These are phyloP conservation scores for Alternaria ethzedia DNA, from an alignment of 2,329 filamentous ascomycete species.

Conservation along the genomic window DNA sequence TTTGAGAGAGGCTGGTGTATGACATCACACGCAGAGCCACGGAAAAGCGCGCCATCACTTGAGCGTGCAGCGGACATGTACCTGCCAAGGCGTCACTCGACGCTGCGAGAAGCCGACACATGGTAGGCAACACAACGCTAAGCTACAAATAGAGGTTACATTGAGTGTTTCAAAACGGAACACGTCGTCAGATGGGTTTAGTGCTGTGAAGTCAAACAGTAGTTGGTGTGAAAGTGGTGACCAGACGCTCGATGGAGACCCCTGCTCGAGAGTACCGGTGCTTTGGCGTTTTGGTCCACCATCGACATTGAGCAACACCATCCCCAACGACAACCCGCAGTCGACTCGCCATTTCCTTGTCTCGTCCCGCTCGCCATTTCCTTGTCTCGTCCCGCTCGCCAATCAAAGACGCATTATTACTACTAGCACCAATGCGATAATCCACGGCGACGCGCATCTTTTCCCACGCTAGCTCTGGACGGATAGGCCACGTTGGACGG, in stretches of 20 bases:
- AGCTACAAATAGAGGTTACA: not conserved
- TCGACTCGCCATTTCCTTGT: constrained; percentile 4
- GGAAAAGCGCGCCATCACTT: constrained; percentile 23
- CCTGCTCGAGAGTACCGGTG: constrained; percentile 23
- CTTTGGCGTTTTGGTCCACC: constrained; percentile 31
- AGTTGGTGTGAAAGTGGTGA: constrained; percentile 7
- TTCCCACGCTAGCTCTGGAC: constrained; percentile 13
- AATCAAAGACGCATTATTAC: constrained; percentile 3
- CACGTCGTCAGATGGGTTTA: not conserved
- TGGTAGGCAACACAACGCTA: not conserved
- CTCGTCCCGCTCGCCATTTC: not conserved
- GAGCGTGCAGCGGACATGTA: constrained; percentile 15
- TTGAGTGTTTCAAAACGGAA: not conserved
- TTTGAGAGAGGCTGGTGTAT: constrained; percentile 1
- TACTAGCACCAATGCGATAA: constrained; percentile 34
- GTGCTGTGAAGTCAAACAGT: not conserved
- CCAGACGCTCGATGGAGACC: constrained; percentile 17
- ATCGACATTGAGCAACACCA: constrained; percentile 20
- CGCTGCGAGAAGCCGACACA: not conserved
- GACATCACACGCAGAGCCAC: constrained; percentile 18
- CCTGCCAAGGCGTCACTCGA: constrained; percentile 22
- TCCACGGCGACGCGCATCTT: constrained; percentile 5
- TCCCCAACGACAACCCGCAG: constrained; percentile 15
- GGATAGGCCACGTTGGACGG: constrained; percentile 41
- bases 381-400: not conserved